Evolutionary conservation across 1,284 basidiomycete species (phyloP), one percentile per base, ranked within the genome.

Genomic region (Pterulicium gracile): DNA sequence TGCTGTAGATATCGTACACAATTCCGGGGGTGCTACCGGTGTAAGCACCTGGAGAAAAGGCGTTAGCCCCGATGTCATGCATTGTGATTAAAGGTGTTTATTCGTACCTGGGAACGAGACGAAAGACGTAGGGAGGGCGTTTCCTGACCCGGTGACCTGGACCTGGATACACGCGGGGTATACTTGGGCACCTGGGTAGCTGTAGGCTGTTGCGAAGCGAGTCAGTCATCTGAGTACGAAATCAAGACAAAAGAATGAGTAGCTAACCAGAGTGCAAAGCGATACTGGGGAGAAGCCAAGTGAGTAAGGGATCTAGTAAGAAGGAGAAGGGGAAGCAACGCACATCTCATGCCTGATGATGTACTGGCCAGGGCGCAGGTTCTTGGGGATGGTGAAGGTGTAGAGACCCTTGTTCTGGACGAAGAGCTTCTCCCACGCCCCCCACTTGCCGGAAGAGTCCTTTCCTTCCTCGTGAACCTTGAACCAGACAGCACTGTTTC

Each of bases 81-180:
- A 39, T 32, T 32, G n/a, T 3, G 2, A 21, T 3, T 17, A 13
- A 20, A 15, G 10, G 1, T 18, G 39, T 2, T 24, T 1, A 3
- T 3, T 12, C 21, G 36, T 17, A 41, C 66, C 67, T 24, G 74
- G 74, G 66, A 77, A 75, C 3, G 73, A 66, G 5, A 77, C 73
- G 23, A 76, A 66, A 0, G 67, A 64, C 1, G 67, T 68, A 3
- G 72, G 73, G 13, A 70, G 53, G 2, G 67, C 65, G 4, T 60
- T 69, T 14, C 73, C 73, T 5, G 67, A 68, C 4, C 73, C 73
- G 3, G 69, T 73, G 1, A 75, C 71, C 51, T 72, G 49, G 34
- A 76, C 56, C 50, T 77, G 72, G 22, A 75, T 71, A 53, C 72
- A 74, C 14, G 65, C 66, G 2, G 73, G 73, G 52, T 73, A 76